phyloP scores from a whole-genome alignment of 2,329 filamentous ascomycete genomes.

The Colletotrichum somersetense region DNA sequence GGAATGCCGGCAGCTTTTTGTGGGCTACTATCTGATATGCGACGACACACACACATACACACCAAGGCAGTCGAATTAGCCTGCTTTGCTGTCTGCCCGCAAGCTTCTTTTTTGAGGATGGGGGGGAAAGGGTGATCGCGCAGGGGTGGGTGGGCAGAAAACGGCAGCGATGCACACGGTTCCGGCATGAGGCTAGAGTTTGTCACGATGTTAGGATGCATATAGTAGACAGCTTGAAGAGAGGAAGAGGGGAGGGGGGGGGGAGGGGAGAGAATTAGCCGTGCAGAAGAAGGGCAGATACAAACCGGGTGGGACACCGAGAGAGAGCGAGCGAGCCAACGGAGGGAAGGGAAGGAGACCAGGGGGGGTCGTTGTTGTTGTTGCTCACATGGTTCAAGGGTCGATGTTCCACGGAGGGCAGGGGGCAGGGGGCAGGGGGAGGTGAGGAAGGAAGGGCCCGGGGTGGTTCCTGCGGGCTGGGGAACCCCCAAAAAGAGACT shows the following conservation, averaged over 20 bases:
- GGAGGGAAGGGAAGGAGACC: neutral
- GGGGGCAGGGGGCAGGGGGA: neutral
- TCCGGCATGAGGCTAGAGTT: neutral
- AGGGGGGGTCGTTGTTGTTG: neutral
- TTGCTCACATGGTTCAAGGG: neutral
- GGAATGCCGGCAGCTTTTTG: neutral
- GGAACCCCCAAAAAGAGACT: conserved; percentile 6
- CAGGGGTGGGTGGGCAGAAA: conserved; percentile 1
- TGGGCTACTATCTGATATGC: conserved; percentile 12
- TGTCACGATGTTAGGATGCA: no score
- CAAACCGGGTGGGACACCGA: no score
- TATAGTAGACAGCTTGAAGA: neutral
- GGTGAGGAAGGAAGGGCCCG: conserved; percentile 8
- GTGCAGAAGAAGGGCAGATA: conserved; percentile 9
- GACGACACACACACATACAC: neutral
- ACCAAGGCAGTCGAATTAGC: neutral
- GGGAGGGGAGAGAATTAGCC: neutral
- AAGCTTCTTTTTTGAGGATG: neutral
- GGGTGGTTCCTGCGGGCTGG: conserved; percentile 24
- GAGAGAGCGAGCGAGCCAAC: neutral
- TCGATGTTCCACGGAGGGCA: neutral
- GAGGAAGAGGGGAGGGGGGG: no score
- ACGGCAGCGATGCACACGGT: neutral
- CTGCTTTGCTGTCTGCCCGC: neutral
- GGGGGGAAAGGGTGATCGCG: neutral